Conservation (phyloP, 1,284 basidiomycete genomes). For the Sphaerobolus stellatus region DNA sequence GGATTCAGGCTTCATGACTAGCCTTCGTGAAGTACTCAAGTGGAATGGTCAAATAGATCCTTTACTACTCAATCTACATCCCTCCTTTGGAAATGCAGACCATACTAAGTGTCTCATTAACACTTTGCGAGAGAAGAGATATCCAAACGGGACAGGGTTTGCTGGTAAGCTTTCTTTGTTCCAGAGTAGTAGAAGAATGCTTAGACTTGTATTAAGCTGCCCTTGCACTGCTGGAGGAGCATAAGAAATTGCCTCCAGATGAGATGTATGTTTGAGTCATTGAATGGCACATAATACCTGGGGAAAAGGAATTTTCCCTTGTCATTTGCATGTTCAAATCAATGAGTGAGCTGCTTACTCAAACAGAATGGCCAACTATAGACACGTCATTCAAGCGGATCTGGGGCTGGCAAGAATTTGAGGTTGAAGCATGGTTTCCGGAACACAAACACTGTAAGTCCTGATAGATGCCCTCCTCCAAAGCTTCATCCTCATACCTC, state of each 20-base stretch:
- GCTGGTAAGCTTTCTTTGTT: conserved; percentile 16
- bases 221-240: background rate
- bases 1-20: conserved; percentile 24
- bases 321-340: conserved; percentile 23
- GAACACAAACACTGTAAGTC: conserved; percentile 21
- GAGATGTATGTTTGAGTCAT: conserved; percentile 16
- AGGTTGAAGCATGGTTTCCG: conserved; percentile 26
- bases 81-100: conserved; percentile 27
- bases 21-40: conserved; percentile 16
- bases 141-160: conserved; percentile 24
- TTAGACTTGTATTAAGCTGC: background rate
- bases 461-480: background rate
- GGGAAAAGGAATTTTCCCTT: conserved; percentile 11
- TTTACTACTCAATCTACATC: conserved; percentile 24
- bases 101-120: conserved; percentile 23
- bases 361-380: conserved; percentile 18
- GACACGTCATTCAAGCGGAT: conserved; percentile 28
- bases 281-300: conserved; percentile 7
- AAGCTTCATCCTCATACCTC: background rate
- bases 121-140: conserved; percentile 15
- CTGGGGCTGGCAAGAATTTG: conserved; percentile 27
- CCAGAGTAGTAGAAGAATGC: background rate
- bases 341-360: conserved; percentile 22
- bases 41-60: conserved; percentile 13
- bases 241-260: background rate